Percentiles rank a stretch among this genome's conserved stretches.
Evolutionary conservation across 768 basidiomycete genomes (phyloP).

Genomic region (Xerocomellus amylosporus): DNA sequence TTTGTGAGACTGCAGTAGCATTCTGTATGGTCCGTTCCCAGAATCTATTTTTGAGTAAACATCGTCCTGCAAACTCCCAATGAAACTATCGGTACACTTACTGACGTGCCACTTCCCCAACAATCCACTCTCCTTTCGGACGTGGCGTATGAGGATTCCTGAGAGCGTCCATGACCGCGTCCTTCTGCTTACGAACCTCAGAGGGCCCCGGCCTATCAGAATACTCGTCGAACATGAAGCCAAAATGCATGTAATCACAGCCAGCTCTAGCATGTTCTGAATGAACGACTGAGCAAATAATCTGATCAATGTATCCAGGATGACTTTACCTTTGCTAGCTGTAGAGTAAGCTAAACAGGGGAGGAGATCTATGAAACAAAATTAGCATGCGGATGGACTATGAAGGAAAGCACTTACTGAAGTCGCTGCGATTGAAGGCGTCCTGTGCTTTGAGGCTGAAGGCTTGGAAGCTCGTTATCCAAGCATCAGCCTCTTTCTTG

Average conservation of each 20-base stretch:
- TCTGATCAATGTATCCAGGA: background rate
- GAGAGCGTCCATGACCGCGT: slow-evolving; percentile 23
- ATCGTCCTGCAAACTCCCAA: background rate
- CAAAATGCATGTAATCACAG: slow-evolving; percentile 51
- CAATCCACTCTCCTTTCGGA: slow-evolving; percentile 18
- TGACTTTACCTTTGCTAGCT: slow-evolving; percentile 9
- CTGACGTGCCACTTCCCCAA: slow-evolving; percentile 18
- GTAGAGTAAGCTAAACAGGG: slow-evolving; percentile 4
- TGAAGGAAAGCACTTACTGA: background rate
- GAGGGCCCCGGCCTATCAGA: slow-evolving; percentile 39
- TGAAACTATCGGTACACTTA: background rate
- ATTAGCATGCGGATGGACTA: background rate
- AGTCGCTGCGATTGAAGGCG: slow-evolving; percentile 9
- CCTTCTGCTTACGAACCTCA: slow-evolving; percentile 27
- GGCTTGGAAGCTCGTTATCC: slow-evolving; percentile 6
- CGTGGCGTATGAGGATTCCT: slow-evolving; percentile 10
- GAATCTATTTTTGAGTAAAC: slow-evolving; percentile 7
- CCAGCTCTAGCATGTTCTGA: slow-evolving; percentile 31
- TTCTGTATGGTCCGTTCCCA: slow-evolving; percentile 10
- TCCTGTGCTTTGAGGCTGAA: slow-evolving; percentile 14
- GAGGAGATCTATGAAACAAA: slow-evolving; percentile 4
- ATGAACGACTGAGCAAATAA: background rate
- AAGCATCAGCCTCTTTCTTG: slow-evolving; percentile 4
- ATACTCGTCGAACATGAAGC: slow-evolving; percentile 51
- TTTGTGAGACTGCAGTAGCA: slow-evolving; percentile 5